A percentile compares a stretch with the other conserved stretches of the same genome.
phyloP scores from a whole-genome alignment of 192 early-diverging fungal genomes.

The Backusella tarrabulga region DNA sequence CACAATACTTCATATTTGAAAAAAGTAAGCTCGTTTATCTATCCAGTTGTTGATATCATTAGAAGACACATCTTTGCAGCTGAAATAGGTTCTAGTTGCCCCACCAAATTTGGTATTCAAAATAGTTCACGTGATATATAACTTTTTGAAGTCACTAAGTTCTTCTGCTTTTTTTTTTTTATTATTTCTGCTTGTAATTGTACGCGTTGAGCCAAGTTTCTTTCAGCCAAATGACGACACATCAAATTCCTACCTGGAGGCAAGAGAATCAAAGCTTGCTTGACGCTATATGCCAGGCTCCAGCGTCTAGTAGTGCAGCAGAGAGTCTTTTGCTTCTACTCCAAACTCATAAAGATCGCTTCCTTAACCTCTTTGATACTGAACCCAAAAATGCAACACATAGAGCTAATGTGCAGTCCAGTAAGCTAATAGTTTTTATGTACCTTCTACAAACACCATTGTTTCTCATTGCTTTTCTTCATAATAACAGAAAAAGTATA shows the following conservation, averaged over 20 bases:
- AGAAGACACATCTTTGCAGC: too few relatives aligned
- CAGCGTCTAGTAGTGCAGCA: background rate
- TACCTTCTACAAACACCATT: too few relatives aligned
- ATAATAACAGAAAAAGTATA: slow-evolving; percentile 36
- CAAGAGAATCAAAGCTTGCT: slow-evolving; percentile 15
- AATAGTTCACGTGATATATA: too few relatives aligned
- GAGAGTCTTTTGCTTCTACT: background rate
- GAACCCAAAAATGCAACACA: slow-evolving; percentile 21
- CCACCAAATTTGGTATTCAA: too few relatives aligned
- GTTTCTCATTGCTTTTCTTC: background rate
- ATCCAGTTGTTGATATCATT: too few relatives aligned
- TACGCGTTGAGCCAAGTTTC: background rate
- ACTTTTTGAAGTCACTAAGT: background rate
- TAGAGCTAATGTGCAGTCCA: slow-evolving; percentile 20
- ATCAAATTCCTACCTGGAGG: slow-evolving; percentile 15
- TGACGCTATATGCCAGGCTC: slow-evolving; percentile 15
- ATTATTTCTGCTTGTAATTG: background rate
- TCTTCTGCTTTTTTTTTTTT: background rate
- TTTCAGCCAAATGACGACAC: background rate
- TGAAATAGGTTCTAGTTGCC: too few relatives aligned
- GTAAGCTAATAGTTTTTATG: slow-evolving; percentile 10
- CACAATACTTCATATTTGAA: too few relatives aligned
- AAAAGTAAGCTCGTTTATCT: too few relatives aligned
- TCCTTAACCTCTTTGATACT: slow-evolving; percentile 27
- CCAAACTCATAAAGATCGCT: slow-evolving; percentile 15